Evolutionary conservation across 2,329 filamentous ascomycete species (phyloP), one percentile per base, ranked within the genome.

Genomic region (Chaetomium globosum): DNA sequence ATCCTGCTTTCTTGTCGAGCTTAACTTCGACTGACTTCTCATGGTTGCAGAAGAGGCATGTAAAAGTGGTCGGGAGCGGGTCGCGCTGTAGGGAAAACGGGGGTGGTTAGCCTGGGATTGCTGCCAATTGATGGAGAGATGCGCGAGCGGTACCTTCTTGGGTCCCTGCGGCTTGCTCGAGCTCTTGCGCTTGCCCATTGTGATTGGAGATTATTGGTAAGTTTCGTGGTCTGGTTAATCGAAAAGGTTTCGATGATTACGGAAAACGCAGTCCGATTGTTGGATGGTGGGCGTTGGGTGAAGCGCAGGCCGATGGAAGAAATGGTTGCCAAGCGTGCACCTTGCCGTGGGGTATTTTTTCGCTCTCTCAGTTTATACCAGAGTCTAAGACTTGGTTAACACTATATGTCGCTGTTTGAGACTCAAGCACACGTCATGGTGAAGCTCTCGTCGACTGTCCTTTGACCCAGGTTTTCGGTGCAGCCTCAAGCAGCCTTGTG

Each of bases 31-130:
- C 91, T 0, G 93, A 92, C 71, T 92, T 95, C 76, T 98, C 95
- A 79, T 98, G 93, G 77, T 97, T 98, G 83, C 95, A 99, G 80
- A 99, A 99, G 54, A 99, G 88, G 76, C 95, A 99, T 64, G 93
- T 92, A 78, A 99, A 99, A n/a, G 87, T 86, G 2, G 91, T 93
- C 3, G 89, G 84, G 21, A 95, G 83, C 49, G 87, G 85, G 72
- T 93, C 90, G 76, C 85, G 80, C 88, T 90, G 71, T 6, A 43
- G 23, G 16, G 43, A 36, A 57, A 53, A 62, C 49, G 58, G 12
- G 51, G 16, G 46, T 13, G 48, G 49, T 56, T 26, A 63, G 51
- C 46, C 61, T 33, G 43, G 16, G 31, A 2, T 12, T 33, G 30
- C 21, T 33, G 23, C 28, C 10, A 21, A 7, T 21, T 33, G 28